Evolutionary conservation across 179 eudicot genomes (phyloP), one percentile per base, ranked within the genome.

Genomic region (Drosera spatulata): DNA sequence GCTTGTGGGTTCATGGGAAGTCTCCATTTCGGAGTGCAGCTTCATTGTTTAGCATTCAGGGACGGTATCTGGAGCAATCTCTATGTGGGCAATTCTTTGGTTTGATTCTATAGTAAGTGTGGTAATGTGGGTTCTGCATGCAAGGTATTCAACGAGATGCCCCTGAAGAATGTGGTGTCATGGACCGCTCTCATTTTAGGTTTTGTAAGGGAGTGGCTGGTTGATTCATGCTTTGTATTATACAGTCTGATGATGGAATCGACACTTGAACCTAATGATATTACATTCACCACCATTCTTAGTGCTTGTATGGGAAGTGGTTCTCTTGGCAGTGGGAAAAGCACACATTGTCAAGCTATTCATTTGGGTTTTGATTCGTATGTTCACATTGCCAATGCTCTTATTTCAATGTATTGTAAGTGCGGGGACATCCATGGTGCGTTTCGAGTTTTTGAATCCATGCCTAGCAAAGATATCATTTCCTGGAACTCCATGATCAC

Each of bases 141-240:
- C 50, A 60, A 52, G 71, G 74, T 82, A 50, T 85, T 85, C 59
- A 80, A 82, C 22, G 82, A 78, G 6, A 63, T 82, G 66, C 71
- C 73, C 8, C 68, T 67, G n/a, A 75, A 70, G 65, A 84, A 85
- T 73, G 78, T 82, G 48, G 87, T 82, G 49, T 74, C 85, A 41
- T 85, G 87, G 85, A 85, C 87, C 10, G 85, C 85, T 54, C 77
- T 85, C 71, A 72, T 85, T 52, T 80, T 80, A 12, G 87, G 83
- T 9, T 82, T 73, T 68, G 77, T 78, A 10, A 82, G 80, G 53
- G 78, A 74, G 22, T 73, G 67, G 50, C 68, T 63, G 56, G 69
- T 71, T 44, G 59, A 69, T 55, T 69, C 60, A 9, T 84, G 87
- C 57, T 66, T 80, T 49, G 74, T 70, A 61, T 80, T 85, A 43